A percentile compares a stretch with the other conserved stretches of the same genome.
Evolutionary conservation across 768 basidiomycete genomes (phyloP).

Genomic region (Megacollybia marginata): DNA sequence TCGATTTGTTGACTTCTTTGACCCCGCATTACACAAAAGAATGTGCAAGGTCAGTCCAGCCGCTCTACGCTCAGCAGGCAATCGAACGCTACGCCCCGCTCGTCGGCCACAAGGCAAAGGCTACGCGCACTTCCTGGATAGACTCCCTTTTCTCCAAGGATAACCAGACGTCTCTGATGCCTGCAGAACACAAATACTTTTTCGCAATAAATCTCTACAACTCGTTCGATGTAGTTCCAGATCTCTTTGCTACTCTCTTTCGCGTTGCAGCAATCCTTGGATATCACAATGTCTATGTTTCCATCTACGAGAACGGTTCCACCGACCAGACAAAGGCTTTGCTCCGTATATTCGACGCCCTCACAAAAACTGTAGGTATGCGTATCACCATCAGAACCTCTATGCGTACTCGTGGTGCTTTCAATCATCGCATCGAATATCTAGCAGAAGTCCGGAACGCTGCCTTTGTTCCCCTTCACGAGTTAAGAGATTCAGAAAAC

Average conservation of each 20-base stretch:
- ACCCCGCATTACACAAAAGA: conserved; percentile 90
- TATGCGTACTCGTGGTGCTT: conserved; percentile 87
- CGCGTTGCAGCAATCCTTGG: conserved; percentile 87
- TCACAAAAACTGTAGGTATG: conserved; percentile 84
- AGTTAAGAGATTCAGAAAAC: conserved; percentile 83
- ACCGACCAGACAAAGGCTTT: conserved; percentile 97
- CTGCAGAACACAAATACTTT: conserved; percentile 91
- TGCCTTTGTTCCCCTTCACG: conserved; percentile 92
- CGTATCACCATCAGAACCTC: conserved; percentile 91
- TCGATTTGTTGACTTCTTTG: conserved; percentile 81
- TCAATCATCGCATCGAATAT: conserved; percentile 99
- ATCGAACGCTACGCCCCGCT: conserved; percentile 79
- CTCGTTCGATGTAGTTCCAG: conserved; percentile 97
- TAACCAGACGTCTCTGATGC: conserved; percentile 29
- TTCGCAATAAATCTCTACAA: conserved; percentile 99
- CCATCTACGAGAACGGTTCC: conserved; percentile 99
- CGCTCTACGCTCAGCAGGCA: conserved; percentile 79
- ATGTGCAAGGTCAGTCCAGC: conserved; percentile 81
- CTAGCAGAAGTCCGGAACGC: conserved; percentile 99
- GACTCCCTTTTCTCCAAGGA: conserved; percentile 42
- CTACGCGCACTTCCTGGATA: conserved; percentile 56
- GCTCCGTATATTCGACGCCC: conserved; percentile 88
- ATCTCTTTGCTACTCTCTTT: conserved; percentile 95
- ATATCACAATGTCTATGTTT: conserved; percentile 96
- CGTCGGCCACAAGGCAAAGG: conserved; percentile 55